Evolutionary conservation across 2,329 filamentous ascomycete species (phyloP), one percentile per base, ranked within the genome.

Genomic region (Diaporthe humulicola): DNA sequence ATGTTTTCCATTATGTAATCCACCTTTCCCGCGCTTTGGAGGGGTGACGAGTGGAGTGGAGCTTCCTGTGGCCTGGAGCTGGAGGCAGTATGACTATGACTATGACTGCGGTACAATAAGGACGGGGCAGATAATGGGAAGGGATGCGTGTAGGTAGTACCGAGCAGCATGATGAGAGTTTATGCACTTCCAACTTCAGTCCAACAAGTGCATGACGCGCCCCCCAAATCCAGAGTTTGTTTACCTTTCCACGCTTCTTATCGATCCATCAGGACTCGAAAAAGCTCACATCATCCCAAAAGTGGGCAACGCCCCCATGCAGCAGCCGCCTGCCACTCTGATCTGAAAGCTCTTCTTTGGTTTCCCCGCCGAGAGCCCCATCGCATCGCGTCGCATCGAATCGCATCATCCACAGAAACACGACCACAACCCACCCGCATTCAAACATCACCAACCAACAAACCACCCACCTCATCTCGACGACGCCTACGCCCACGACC

Each of bases 361-460:
- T 38, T 67, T 52, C 61, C 61, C 61, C 61, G 61, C 61, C 61
- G 28, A 30, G 6, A n/a, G 61, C 48, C 30, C 61, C 61, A 67
- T 67, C 61, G 61, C 61, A 67, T 67, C 61, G 61, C 61, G 50
- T 67, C 61, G 45, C 28, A 52, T 67, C 61, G 61, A 30, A 66
- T 66, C 60, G 42, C 61, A 50, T 38, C 61, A 67, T 38, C 61
- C 30, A n/a, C n/a, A n/a, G n/a, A n/a, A 67, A 36, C 30, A 50
- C 45, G 7, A 50, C 45, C 45, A n/a, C n/a, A 50, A 50, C 38
- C 38, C 38, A 50, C 45, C 8, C 22, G 3, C 22, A 22, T 48
- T 48, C 45, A 50, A 50, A 50, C 28, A 61, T 25, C 58, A 61
- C 38, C 58, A 25, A 28, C 57, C 33, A 17, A 36, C 42, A 7